Evolutionary conservation across 2,329 filamentous ascomycete genomes (phyloP).

Genomic region (Sclerotinia subarctica): DNA sequence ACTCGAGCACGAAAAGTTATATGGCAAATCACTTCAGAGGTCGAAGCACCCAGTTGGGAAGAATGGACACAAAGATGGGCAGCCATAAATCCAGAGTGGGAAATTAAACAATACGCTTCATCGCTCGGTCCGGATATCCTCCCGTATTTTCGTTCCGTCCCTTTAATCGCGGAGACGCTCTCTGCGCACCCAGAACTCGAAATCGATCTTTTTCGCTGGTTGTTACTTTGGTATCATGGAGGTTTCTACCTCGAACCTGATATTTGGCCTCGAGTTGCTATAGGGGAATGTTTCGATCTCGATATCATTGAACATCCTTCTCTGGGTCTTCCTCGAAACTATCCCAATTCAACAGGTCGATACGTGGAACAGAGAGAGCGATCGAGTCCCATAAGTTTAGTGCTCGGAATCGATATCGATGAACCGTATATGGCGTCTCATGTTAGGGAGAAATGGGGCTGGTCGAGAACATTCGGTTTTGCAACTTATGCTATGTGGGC

Average conservation of each 20-base stretch:
- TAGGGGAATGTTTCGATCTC: conserved; percentile 25
- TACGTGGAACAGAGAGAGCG: conserved; percentile 10
- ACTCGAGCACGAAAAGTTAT: conserved; percentile 24
- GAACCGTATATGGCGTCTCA: conserved; percentile 29
- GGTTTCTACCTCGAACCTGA: conserved; percentile 28
- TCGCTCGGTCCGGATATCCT: conserved; percentile 21
- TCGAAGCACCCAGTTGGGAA: conserved; percentile 14
- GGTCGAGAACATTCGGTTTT: conserved; percentile 28
- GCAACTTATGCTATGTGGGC: conserved; percentile 28
- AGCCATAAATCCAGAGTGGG: conserved; percentile 26
- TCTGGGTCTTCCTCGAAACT: background rate
- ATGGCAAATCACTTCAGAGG: conserved; percentile 27
- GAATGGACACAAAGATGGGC: conserved; percentile 28
- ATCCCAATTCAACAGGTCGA: background rate
- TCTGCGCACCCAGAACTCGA: conserved; percentile 18
- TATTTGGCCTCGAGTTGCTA: conserved; percentile 26
- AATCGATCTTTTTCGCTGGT: conserved; percentile 26
- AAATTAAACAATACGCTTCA: conserved; percentile 21
- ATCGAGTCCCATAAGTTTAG: conserved; percentile 26
- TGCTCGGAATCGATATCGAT: conserved; percentile 30
- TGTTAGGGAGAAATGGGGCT: conserved; percentile 24
- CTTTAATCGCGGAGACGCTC: conserved; percentile 22
- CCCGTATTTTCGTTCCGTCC: conserved; percentile 22
- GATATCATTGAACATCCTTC: conserved; percentile 5
- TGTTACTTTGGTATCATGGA: conserved; percentile 31